Base-by-base conservation (phyloP, 2,329 filamentous ascomycete genomes). In the Cladophialophora psammophila region DNA sequence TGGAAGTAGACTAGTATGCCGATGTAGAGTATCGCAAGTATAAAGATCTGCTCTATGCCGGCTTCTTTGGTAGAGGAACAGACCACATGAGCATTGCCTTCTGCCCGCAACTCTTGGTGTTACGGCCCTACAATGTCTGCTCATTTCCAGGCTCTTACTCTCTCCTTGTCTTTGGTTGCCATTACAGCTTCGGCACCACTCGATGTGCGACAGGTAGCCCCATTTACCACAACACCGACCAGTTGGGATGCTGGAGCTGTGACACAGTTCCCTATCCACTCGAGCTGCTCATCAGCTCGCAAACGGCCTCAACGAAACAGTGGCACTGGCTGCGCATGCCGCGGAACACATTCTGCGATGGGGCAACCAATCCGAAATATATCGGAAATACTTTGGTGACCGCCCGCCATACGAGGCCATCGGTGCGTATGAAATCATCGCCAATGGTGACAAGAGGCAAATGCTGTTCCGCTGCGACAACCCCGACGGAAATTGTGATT, bases 381-480 rank as follows among this genome's bases (percentile, higher is more conserved):
- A 87, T 74, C 80, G 80, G 60, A 90, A 88, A 78, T 91, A 91
- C 79, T 91, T 91, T 74, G 88, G 89, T 54, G 82, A 86, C 60
- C 81, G 81, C 1, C 80, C 87, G 3, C 86, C 87, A 2, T 83
- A 84, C 26, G 82, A 84, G 68, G 83, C 86, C 3, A 81, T 88
- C 50, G 90, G 89, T 4, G 88, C 87, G 81, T 89, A 84, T 71
- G 85, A 89, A 61, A 84, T 86, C 65, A 80, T 91, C 36, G 80
- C 86, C 72, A 82, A 82, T 52, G 87, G 83, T 1, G 84, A 90
- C 76, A 86, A 86, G 73, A 79, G 79, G 0, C 82, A 80, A 32
- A 81, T 89, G 54, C 74, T 87, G 18, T 91, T 91, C 81, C 86
- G 89, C 20, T 91, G 90, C 72, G 90, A 92, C 67, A 86, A 91